Conservation (phyloP, 805 yeast genomes). For the Wickerhamiella occidentalis region DNA sequence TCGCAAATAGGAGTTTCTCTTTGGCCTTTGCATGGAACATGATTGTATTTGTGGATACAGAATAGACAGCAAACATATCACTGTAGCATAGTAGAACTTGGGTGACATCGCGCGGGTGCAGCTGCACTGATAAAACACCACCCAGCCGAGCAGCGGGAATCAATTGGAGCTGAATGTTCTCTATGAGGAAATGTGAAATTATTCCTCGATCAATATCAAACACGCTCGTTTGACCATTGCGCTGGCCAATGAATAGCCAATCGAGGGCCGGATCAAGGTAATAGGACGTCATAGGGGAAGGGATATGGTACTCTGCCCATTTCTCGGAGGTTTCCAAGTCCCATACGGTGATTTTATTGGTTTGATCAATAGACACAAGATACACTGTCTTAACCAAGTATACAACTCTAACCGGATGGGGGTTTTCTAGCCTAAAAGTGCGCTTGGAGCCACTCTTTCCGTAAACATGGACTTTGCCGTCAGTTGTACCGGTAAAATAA, state of each 20-base stretch:
- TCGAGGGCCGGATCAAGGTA: conserved; percentile 81
- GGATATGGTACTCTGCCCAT: conserved; percentile 48
- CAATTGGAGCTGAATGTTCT: conserved; percentile 50
- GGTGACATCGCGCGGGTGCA: conserved; percentile 88
- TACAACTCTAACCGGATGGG: conserved; percentile 39
- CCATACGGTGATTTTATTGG: conserved; percentile 51
- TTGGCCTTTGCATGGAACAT: conserved; percentile 38
- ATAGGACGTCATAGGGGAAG: conserved; percentile 53
- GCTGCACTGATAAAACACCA: conserved; percentile 51
- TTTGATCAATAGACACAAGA: conserved; percentile 55
- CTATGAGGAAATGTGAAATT: conserved; percentile 52
- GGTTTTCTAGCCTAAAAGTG: conserved; percentile 41
- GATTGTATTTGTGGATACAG: conserved; percentile 44
- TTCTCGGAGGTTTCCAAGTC: conserved; percentile 55
- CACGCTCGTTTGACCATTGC: conserved; percentile 57
- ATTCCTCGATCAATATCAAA: conserved; percentile 73
- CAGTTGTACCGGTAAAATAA: conserved; percentile 64
- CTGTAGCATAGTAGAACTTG: conserved; percentile 61
- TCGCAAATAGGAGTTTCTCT: conserved; percentile 39
- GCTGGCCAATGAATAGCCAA: conserved; percentile 70
- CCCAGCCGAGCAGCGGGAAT: conserved; percentile 48
- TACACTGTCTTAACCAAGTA: conserved; percentile 71
- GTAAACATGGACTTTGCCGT: conserved; percentile 60
- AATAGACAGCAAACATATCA: conserved; percentile 56
- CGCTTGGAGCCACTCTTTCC: conserved; percentile 77